Conservation (phyloP, 164 flowering plant species). For the Vitis labrusca region DNA sequence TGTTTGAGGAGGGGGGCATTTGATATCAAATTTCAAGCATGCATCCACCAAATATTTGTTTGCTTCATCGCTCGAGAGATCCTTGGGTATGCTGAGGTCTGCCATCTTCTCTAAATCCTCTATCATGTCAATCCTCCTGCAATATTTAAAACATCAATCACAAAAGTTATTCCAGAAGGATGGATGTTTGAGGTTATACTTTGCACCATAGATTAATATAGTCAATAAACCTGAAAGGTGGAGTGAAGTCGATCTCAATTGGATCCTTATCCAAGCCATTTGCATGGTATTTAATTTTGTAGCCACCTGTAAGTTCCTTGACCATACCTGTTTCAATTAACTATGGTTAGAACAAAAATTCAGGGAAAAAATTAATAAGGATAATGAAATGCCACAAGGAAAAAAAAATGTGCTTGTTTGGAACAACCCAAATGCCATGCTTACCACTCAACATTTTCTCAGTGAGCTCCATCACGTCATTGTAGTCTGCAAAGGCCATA, state of each 20-base stretch:
- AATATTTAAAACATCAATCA: conserved; percentile 15
- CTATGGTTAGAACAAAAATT: not conserved
- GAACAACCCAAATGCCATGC: conserved; percentile 4
- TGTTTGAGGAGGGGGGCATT: conserved; percentile 94
- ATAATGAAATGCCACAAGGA: not conserved
- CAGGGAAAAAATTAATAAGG: not conserved
- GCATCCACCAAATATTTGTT: conserved; percentile 75
- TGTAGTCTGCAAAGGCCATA: conserved; percentile 96
- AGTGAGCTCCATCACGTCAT: conserved; percentile 87
- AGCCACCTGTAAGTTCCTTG: conserved; percentile 85
- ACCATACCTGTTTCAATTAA: conserved; percentile 70
- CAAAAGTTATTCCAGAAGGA: not conserved
- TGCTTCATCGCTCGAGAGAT: conserved; percentile 73
- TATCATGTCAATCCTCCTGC: conserved; percentile 90
- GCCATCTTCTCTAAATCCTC: conserved; percentile 81
- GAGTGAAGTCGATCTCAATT: conserved; percentile 95
- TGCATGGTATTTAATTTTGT: conserved; percentile 77
- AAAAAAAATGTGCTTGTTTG: not conserved
- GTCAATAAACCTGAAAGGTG: conserved; percentile 81
- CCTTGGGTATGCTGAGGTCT: conserved; percentile 75
- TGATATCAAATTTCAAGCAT: conserved; percentile 69
- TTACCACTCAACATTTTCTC: conserved; percentile 88
- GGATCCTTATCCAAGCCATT: conserved; percentile 84
- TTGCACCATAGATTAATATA: not conserved
- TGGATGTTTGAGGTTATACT: not conserved